Conservation (phyloP, 1,284 basidiomycete genomes). For the Pseudozyma sp. region DNA sequence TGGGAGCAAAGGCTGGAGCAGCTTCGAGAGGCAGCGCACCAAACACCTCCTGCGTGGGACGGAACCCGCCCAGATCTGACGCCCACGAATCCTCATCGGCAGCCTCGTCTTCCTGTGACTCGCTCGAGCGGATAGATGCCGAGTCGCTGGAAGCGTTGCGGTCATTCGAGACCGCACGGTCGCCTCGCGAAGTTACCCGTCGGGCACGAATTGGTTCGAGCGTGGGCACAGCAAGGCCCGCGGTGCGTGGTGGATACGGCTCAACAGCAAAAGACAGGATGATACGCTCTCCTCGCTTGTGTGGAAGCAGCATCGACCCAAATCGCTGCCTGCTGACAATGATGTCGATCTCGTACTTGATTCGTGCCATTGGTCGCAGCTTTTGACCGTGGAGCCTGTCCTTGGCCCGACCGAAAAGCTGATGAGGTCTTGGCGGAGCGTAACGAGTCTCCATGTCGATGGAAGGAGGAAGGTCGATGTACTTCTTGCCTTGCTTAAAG, state of each 20-base stretch:
- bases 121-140: conserved; percentile 14
- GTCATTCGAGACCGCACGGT: conserved; percentile 17
- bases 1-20: conserved; percentile 20
- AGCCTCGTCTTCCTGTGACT: conserved; percentile 27
- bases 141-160: conserved; percentile 13
- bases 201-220: conserved; percentile 34
- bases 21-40: conserved; percentile 36
- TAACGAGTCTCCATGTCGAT: conserved; percentile 52
- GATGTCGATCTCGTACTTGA: conserved; percentile 56
- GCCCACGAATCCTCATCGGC: conserved; percentile 49
- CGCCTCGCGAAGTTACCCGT: conserved; percentile 22
- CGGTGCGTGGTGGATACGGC: conserved; percentile 48
- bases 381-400: conserved; percentile 46
- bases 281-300: conserved; percentile 47
- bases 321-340: conserved; percentile 49
- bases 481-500: conserved; percentile 45
- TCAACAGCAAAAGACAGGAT: conserved; percentile 49
- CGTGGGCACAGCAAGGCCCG: conserved; percentile 45
- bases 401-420: conserved; percentile 38
- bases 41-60: conserved; percentile 43
- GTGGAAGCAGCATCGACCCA: conserved; percentile 33
- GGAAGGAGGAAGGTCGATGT: conserved; percentile 49
- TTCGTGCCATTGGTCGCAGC: conserved; percentile 45
- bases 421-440: conserved; percentile 38
- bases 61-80: conserved; percentile 41